These are phyloP conservation scores for Gossypium stocksii DNA, from an alignment of 345 rosid genomes.

Conservation along the genomic window DNA sequence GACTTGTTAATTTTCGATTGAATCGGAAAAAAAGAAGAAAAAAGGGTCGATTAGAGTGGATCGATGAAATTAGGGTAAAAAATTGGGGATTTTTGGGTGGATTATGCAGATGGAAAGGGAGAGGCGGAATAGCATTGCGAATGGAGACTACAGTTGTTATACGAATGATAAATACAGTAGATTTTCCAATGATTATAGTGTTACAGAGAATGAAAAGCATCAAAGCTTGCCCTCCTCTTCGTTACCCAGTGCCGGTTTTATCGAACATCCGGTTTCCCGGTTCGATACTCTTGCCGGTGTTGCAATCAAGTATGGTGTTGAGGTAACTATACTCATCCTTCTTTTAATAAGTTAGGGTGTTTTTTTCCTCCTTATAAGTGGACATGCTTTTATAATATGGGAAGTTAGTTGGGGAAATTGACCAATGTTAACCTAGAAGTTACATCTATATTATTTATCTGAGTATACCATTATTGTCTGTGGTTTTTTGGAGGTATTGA, in stretches of 20 bases:
- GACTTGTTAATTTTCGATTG: background rate
- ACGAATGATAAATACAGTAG: constrained; percentile 10
- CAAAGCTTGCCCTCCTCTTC: constrained; percentile 33
- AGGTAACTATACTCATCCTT: constrained; percentile 37
- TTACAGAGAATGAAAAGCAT: constrained; percentile 21
- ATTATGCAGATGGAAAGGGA: constrained; percentile 42
- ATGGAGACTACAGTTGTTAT: constrained; percentile 22
- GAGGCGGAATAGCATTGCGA: constrained; percentile 23
- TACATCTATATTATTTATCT: background rate
- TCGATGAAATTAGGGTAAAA: constrained; percentile 3
- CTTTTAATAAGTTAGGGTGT: background rate
- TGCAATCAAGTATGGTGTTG: constrained; percentile 92
- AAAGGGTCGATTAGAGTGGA: background rate
- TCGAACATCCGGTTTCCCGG: constrained; percentile 69
- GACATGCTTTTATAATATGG: background rate
- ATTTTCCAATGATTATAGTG: constrained; percentile 22
- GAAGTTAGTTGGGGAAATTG: background rate
- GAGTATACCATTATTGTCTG: background rate
- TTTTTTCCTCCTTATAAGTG: background rate
- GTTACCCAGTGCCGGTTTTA: constrained; percentile 32
- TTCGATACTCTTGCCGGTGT: constrained; percentile 90
- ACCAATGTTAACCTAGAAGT: background rate
- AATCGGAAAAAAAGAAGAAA: background rate
- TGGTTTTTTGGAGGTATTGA: constrained; percentile 3
- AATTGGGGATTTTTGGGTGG: background rate